Percentiles rank a stretch among this genome's conserved stretches.
These are phyloP conservation scores for Juncus inflexus DNA, from an alignment of 176 grass and related monocot species.

Conservation along the genomic window DNA sequence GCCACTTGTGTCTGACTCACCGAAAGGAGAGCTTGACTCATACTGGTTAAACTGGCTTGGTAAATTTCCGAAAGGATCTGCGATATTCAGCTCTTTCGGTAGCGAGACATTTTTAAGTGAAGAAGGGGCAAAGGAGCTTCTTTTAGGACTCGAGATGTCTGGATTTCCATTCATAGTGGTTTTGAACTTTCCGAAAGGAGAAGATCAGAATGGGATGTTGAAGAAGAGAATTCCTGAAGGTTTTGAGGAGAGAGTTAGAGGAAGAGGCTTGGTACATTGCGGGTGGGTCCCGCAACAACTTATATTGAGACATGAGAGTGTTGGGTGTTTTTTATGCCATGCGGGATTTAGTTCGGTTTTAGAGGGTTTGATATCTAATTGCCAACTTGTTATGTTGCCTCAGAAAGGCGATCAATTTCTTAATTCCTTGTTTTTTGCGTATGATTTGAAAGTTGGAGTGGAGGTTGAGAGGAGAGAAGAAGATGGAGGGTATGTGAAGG, in stretches of 20 bases:
- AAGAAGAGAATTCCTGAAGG: background rate
- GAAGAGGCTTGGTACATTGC: constrained; percentile 22
- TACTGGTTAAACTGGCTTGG: constrained; percentile 32
- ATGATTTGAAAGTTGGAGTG: constrained; percentile 26
- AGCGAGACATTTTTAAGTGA: constrained; percentile 43
- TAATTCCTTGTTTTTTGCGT: constrained; percentile 29
- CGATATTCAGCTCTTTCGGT: constrained; percentile 46
- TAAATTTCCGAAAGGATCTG: constrained; percentile 27
- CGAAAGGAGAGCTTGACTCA: constrained; percentile 26
- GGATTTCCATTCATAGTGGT: constrained; percentile 37
- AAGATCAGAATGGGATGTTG: background rate
- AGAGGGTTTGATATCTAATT: constrained; percentile 32
- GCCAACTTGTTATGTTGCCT: constrained; percentile 38
- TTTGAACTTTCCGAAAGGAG: constrained; percentile 30
- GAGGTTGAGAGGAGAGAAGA: constrained; percentile 30
- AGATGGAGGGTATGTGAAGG: constrained; percentile 33
- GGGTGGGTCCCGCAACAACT: constrained; percentile 56
- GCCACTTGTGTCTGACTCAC: constrained; percentile 29
- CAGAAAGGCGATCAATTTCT: constrained; percentile 44
- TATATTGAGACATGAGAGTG: constrained; percentile 37
- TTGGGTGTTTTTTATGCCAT: constrained; percentile 52
- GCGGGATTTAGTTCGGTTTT: constrained; percentile 41
- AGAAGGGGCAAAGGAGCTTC: constrained; percentile 27
- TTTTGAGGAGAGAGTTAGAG: constrained; percentile 28
- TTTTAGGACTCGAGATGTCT: constrained; percentile 42